A percentile compares a stretch with the other conserved stretches of the same genome.
phyloP scores from a whole-genome alignment of 495 filamentous ascomycete species.

The Penicillium verhagenii region DNA sequence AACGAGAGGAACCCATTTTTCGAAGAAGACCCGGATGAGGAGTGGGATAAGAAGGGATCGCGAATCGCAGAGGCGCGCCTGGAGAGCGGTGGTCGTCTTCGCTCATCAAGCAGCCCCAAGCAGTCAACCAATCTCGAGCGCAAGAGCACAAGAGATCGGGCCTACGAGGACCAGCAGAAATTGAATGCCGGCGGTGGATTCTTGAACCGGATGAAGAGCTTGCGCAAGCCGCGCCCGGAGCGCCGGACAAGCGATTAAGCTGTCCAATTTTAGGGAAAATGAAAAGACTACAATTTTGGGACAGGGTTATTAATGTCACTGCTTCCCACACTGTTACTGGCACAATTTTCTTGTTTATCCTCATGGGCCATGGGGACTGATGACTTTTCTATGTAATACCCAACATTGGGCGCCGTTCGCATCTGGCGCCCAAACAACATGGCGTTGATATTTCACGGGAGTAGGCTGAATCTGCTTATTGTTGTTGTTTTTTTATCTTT shows the following conservation, averaged over 20 bases:
- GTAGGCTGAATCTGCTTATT: conserved; percentile 14
- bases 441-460: conserved; percentile 24
- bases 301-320: background rate
- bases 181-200: conserved; percentile 60
- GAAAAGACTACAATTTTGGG: background rate
- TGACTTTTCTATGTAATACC: conserved; percentile 32
- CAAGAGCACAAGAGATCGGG: conserved; percentile 65
- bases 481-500: conserved; percentile 12
- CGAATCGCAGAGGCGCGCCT: conserved; percentile 53
- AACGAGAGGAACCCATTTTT: conserved; percentile 84
- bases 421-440: conserved; percentile 20
- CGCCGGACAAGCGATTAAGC: conserved; percentile 37
- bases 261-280: background rate
- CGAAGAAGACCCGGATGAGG: conserved; percentile 76
- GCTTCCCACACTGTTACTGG: background rate
- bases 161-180: conserved; percentile 37
- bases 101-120: conserved; percentile 64
- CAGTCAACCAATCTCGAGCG: conserved; percentile 59
- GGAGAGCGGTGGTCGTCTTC: conserved; percentile 42
- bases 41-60: conserved; percentile 67
- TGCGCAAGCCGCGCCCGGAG: conserved; percentile 60
- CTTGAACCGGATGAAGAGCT: conserved; percentile 81
- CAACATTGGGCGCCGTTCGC: conserved; percentile 23
- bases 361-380: conserved; percentile 16
- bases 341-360: conserved; percentile 4